Evolutionary conservation across 2,329 filamentous ascomycete genomes (phyloP), one percentile per base, ranked within the genome.

Genomic region (Pestalotiopsis sp.): DNA sequence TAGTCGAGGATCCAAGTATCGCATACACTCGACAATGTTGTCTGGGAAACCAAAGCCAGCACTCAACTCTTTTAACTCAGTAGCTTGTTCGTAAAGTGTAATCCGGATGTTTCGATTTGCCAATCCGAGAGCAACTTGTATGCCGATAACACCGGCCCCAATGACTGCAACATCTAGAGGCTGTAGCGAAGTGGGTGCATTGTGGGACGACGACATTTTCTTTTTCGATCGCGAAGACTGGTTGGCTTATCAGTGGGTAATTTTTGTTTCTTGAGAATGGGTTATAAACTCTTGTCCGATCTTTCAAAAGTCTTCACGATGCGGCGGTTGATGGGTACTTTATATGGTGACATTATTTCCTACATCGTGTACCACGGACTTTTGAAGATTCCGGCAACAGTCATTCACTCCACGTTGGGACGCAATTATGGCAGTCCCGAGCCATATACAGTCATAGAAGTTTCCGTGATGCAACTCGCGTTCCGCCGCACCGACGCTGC

Each of bases 101-200:
- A 78, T 81, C 0, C 74, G 71, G 9, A 86, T 74, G 5, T 73
- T 72, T 31, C 82, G 81, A 0, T 75, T 75, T 5, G 80, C 75
- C 0, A 86, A 79, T 25, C 82, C 84, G 0, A 85, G 75, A 1
- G 82, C 82, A 0, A 84, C 78, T 17, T 80, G 78, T 9, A 86
- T 70, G 2, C 84, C 85, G 17, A 81, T 84, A 69, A 81, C 85
- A 74, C 80, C 87, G 68, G 76, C 86, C 70, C 80, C 88, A 13
- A 86, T 74, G 39, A 86, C 80, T 67, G 82, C 84, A 39, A 85
- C 64, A 2, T 71, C 64, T 74, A 74, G 69, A 25, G 45, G 45
- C 17, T 52, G 17, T 52, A 9, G 14, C 20, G 7, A n/a, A 52
- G 13, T 17, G 9, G 45, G 4, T 9, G 45, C 1, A 52, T 9